Base-by-base conservation (phyloP, 805 yeast species). In the Grigorovia jiainica region DNA sequence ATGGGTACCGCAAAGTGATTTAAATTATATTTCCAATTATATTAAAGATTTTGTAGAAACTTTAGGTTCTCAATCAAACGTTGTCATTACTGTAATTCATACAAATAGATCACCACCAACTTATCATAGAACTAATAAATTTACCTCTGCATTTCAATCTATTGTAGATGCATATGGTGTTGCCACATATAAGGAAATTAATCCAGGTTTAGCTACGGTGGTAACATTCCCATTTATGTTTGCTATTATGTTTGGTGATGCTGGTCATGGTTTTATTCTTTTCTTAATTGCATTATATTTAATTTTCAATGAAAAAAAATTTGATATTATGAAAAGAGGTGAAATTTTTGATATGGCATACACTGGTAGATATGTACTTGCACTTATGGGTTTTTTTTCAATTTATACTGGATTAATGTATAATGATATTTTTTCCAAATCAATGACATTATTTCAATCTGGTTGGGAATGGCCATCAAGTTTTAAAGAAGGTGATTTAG, bases 221-320 rank as follows among this genome's bases (percentile, higher is more conserved):
- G 82, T 92, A 20, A 92, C 98, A 0, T 92, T 92, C 70, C 98
- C 98, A 19, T 92, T 92, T 63, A 84, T 92, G 95, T 92, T 92
- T 67, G 97, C 98, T 23, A 82, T 92, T 54, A 92, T 92, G 98
- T 92, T 92, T 70, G 98, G 98, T 70, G 98, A 92, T 68, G 61
- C 89, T 45, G 98, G 98, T 13, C 98, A 92, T 67, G 98, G 98
- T 5, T 74, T 87, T 45, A 75, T 92, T 38, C 68, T 92, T 62
- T 73, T 82, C 42, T 62, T 82, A 43, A 85, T 87, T 15, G 95
- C 94, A 1, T 64, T 77, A 40, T 63, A 66, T 24, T 67, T 92
- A 48, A 87, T 92, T 9, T 49, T 78, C 39, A 80, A 82, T 58
- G 98, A 92, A 63, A 73, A 71, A 47, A 71, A 73, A 48, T 74